phyloP scores from a whole-genome alignment of 352 stramenopile species.

The Phytopythium cucurbitacearum region DNA sequence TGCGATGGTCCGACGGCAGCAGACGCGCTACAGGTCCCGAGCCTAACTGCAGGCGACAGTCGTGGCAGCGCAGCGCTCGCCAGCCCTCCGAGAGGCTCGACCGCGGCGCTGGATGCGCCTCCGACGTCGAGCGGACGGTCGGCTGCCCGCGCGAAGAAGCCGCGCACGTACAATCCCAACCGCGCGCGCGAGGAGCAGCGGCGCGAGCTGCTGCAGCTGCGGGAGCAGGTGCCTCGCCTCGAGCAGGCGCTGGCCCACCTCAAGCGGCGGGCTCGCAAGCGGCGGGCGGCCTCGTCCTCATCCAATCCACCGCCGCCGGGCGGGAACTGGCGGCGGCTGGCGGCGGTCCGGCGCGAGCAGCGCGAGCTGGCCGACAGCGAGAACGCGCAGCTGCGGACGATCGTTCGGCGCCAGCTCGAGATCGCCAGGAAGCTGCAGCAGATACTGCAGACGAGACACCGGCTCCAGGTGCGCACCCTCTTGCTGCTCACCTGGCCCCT shows the following conservation, averaged over 20 bases:
- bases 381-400: conserved; percentile 41
- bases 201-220: conserved; percentile 4
- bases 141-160: conserved; percentile 1
- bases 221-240: conserved; percentile 3
- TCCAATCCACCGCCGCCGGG: conserved; percentile 16
- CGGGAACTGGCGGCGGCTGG: conserved; percentile 31
- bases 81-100: too few species aligned
- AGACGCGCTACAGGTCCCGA: neutral
- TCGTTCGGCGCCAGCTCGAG: conserved; percentile 58
- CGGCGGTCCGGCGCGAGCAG: conserved; percentile 26
- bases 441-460: conserved; percentile 24
- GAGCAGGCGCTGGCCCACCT: conserved; percentile 4
- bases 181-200: conserved; percentile 5
- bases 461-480: conserved; percentile 20
- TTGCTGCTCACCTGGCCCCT: conserved; percentile 3
- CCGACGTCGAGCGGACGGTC: neutral
- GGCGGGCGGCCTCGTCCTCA: conserved; percentile 4
- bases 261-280: conserved; percentile 13
- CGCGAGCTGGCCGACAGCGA: conserved; percentile 44
- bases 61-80: neutral
- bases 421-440: conserved; percentile 43
- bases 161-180: conserved; percentile 6
- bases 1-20: neutral
- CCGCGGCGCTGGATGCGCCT: too few species aligned
- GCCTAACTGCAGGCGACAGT: neutral